Evolutionary conservation across 768 basidiomycete genomes (phyloP).

Genomic region (Tricholoma bakamatsutake): DNA sequence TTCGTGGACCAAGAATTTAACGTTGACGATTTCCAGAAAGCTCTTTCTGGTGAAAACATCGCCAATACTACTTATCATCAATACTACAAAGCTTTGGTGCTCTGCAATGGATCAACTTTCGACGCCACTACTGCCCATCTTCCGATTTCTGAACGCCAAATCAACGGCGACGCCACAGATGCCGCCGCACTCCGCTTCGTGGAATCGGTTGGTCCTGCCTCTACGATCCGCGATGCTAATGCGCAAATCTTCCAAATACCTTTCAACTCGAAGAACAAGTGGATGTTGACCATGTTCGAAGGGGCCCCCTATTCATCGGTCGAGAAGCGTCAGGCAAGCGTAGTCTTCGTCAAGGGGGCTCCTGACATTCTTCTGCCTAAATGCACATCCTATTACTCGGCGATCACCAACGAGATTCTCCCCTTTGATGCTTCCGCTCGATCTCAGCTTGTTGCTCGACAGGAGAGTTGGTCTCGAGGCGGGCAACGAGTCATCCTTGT

Average conservation of each 20-base stretch:
- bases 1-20: constrained; percentile 27
- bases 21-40: constrained; percentile 18
- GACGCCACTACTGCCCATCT: constrained; percentile 24
- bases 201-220: constrained; percentile 21
- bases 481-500: constrained; percentile 53
- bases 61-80: constrained; percentile 12
- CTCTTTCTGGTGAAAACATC: constrained; percentile 5
- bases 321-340: constrained; percentile 11
- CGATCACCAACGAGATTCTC: constrained; percentile 14
- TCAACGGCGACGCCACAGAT: constrained; percentile 48
- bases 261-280: constrained; percentile 51
- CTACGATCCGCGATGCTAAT: constrained; percentile 16
- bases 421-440: constrained; percentile 21
- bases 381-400: constrained; percentile 24
- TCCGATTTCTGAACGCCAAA: constrained; percentile 25
- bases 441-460: constrained; percentile 19
- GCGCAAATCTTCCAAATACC: constrained; percentile 31
- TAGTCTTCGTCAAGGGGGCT: constrained; percentile 53
- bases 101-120: constrained; percentile 56
- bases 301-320: background rate
- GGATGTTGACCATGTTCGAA: constrained; percentile 44
- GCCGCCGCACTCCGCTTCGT: constrained; percentile 49
- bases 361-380: constrained; percentile 46
- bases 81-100: constrained; percentile 31
- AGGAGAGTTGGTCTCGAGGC: constrained; percentile 38